Percentiles rank a stretch among this genome's conserved stretches.
phyloP scores from a whole-genome alignment of 768 basidiomycete genomes.

The Leccinum broughii region DNA sequence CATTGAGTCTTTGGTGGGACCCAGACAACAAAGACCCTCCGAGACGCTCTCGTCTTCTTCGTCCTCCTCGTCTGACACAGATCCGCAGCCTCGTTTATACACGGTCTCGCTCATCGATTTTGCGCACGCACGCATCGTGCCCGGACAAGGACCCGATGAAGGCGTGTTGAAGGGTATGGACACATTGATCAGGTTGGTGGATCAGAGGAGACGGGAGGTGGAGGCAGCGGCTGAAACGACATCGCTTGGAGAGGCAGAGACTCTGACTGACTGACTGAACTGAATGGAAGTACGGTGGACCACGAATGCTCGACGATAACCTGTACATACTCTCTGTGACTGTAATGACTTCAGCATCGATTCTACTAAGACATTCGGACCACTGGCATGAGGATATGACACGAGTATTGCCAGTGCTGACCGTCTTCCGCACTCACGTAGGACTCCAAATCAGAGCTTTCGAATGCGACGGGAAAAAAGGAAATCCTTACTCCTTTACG shows the following conservation, averaged over 20 bases:
- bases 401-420: too few relatives aligned
- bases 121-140: slow-evolving; percentile 74
- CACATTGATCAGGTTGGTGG: slow-evolving; percentile 61
- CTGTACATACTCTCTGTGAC: neutral
- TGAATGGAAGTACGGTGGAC: too few relatives aligned
- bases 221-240: neutral
- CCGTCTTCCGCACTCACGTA: too few relatives aligned
- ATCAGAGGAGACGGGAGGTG: slow-evolving; percentile 53
- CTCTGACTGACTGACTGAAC: neutral
- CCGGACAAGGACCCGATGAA: slow-evolving; percentile 74
- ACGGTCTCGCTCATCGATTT: slow-evolving; percentile 90
- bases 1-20: slow-evolving; percentile 19
- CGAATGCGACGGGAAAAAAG: too few relatives aligned
- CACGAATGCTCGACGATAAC: neutral
- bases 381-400: too few relatives aligned
- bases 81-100: slow-evolving; percentile 34
- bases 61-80: slow-evolving; percentile 39
- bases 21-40: neutral
- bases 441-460: too few relatives aligned
- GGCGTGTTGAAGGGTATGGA: slow-evolving; percentile 76
- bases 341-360: neutral
- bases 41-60: slow-evolving; percentile 35
- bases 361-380: neutral
- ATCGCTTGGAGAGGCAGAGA: neutral
- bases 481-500: too few relatives aligned